Conservation (phyloP, 75 land plant genomes). For the Pinus tabuliformis region DNA sequence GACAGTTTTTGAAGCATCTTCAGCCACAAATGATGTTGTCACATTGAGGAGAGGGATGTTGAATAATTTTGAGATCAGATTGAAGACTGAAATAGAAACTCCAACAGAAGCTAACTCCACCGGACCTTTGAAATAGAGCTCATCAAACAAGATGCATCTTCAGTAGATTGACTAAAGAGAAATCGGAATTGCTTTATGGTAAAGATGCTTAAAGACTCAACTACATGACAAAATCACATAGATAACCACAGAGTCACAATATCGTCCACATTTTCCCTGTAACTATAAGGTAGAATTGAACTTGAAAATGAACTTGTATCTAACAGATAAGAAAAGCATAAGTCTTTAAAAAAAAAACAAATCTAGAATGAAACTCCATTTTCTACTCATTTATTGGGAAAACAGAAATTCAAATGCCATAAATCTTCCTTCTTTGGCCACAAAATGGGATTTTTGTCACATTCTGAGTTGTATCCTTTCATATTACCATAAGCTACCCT, state of each 20-base stretch:
- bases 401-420: background rate
- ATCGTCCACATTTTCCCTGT: background rate
- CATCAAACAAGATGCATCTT: constrained; percentile 4
- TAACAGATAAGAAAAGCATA: background rate
- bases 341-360: background rate
- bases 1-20: constrained; percentile 60
- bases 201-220: background rate
- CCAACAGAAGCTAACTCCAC: constrained; percentile 93
- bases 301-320: background rate
- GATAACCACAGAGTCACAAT: background rate
- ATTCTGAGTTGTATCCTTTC: no score
- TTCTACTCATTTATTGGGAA: background rate
- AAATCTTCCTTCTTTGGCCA: background rate
- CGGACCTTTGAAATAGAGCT: constrained; percentile 45
- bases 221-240: background rate
- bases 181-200: background rate
- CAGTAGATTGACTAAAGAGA: background rate
- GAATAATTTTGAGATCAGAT: constrained; percentile 85
- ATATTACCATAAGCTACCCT: no score
- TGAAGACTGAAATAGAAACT: constrained; percentile 87
- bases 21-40: constrained; percentile 98
- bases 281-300: background rate
- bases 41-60: constrained; percentile 90
- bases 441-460: no score
- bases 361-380: background rate